Evolutionary conservation across 169 alveolate species (phyloP).

Genomic region (Plasmodium vivax): DNA sequence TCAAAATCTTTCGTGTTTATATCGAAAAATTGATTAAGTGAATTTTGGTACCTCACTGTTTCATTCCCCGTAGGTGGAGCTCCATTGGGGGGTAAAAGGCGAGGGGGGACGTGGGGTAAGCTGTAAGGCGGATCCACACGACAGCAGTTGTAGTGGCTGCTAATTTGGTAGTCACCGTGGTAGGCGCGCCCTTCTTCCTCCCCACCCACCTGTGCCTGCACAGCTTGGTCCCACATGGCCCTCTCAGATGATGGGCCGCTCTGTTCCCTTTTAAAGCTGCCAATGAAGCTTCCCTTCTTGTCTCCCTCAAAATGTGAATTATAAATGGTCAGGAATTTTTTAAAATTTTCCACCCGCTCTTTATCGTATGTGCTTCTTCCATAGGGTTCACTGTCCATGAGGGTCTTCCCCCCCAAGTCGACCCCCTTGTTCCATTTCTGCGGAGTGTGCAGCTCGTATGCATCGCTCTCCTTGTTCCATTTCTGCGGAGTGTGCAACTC

Average conservation of each 20-base stretch:
- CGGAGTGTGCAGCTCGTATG: not conserved
- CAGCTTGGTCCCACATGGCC: not conserved
- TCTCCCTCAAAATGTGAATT: conserved; percentile 5
- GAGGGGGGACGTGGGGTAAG: not conserved
- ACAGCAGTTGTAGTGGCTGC: not conserved
- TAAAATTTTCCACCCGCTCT: conserved; percentile 20
- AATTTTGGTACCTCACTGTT: conserved; percentile 23
- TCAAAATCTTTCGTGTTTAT: conserved; percentile 31
- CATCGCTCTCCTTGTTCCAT: too few species aligned
- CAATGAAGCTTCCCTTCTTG: not conserved
- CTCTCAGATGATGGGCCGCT: not conserved
- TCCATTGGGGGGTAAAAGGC: not conserved
- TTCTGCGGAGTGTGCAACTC: not conserved
- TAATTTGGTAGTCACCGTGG: not conserved
- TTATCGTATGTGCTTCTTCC: not conserved
- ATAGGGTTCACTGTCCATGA: not conserved
- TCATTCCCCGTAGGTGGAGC: not conserved
- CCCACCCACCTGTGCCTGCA: not conserved
- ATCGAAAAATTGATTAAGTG: conserved; percentile 48
- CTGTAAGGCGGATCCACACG: not conserved
- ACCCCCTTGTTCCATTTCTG: not conserved
- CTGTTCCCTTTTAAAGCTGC: not conserved
- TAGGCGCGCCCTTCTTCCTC: not conserved
- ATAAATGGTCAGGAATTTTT: not conserved
- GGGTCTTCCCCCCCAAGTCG: not conserved